These are phyloP conservation scores for Roridomyces roridus DNA, from an alignment of 768 basidiomycete species.

Conservation along the genomic window DNA sequence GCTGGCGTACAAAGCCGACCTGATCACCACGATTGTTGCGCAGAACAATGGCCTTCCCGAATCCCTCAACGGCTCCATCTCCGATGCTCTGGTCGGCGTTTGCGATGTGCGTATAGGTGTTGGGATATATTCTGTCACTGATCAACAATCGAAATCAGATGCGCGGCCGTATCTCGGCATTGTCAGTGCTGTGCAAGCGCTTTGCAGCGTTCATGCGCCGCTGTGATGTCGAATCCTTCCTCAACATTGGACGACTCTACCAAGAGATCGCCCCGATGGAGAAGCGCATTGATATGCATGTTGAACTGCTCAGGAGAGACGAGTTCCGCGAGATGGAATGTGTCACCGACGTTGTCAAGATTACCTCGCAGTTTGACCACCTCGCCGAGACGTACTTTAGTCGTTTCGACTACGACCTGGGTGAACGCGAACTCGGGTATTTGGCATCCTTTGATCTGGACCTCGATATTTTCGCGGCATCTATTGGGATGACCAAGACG, in stretches of 20 bases:
- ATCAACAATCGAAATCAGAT: slow-evolving; percentile 54
- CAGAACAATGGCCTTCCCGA: slow-evolving; percentile 87
- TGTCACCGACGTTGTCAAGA: slow-evolving; percentile 85
- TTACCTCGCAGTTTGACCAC: slow-evolving; percentile 93
- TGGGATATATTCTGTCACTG: background rate
- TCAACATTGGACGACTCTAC: slow-evolving; percentile 83
- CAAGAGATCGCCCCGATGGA: slow-evolving; percentile 89
- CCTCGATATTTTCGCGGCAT: slow-evolving; percentile 92
- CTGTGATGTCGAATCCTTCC: slow-evolving; percentile 85
- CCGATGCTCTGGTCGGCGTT: slow-evolving; percentile 89
- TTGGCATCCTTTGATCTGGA: slow-evolving; percentile 86
- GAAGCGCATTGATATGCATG: slow-evolving; percentile 90
- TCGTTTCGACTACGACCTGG: slow-evolving; percentile 84
- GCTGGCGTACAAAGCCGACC: slow-evolving; percentile 83
- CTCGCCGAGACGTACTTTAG: slow-evolving; percentile 87
- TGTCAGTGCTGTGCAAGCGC: slow-evolving; percentile 86
- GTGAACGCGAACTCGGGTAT: slow-evolving; percentile 88
- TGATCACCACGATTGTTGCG: slow-evolving; percentile 83
- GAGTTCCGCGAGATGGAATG: slow-evolving; percentile 96
- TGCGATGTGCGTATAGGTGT: slow-evolving; percentile 78
- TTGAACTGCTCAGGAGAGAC: slow-evolving; percentile 82
- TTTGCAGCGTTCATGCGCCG: slow-evolving; percentile 85
- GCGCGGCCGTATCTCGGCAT: slow-evolving; percentile 79
- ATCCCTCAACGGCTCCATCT: slow-evolving; percentile 79
- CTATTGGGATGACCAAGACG: slow-evolving; percentile 89